Evolutionary conservation across 345 rosid species (phyloP), one percentile per base, ranked within the genome.

Genomic region (Moringa oleifera): DNA sequence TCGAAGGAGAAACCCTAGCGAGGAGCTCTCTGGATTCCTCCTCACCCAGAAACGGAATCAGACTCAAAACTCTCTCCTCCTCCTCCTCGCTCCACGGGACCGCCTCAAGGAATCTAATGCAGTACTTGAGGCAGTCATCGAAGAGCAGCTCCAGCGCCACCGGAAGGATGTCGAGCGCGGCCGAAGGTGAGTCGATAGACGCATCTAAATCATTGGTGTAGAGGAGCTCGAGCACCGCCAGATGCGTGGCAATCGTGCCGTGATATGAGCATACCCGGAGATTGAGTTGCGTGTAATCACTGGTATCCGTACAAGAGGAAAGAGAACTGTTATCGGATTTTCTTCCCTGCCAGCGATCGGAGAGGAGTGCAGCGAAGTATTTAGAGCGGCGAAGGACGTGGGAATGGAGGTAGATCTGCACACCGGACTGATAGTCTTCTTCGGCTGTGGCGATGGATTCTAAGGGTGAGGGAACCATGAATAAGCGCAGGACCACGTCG

Each of bases 61-160:
- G 61, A 58, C 25, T 61, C 36, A 86, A 41, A 16, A 86, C 81
- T 20, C 83, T 75, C 55, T 59, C 59, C 53, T 86, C 93, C 31
- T 84, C 93, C 45, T 80, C 93, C 36, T 84, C 85, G 36, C 72
- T 78, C 93, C 93, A 86, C n/a, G 93, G 89, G 24, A 84, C 86
- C 33, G 83, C 85, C 65, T 86, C 89, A 1, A 86, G 77, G 72
- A 76, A 84, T 24, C 51, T 70, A 12, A 86, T 75, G 60, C 84
- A 82, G 22, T 64, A 61, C 21, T 57, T 70, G n/a, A 84, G 74
- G 64, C 82, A 79, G 51, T 82, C 89, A 52, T 86, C 93, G 71
- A 84, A 86, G 19, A 86, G 74, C 11, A 86, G 64, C 50, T 82
- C 80, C 20, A 84, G 74, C 1, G 89, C 89, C 36, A 80, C 80